Base-by-base conservation (phyloP, 2,329 filamentous ascomycete species). In the Ascosphaera apis region DNA sequence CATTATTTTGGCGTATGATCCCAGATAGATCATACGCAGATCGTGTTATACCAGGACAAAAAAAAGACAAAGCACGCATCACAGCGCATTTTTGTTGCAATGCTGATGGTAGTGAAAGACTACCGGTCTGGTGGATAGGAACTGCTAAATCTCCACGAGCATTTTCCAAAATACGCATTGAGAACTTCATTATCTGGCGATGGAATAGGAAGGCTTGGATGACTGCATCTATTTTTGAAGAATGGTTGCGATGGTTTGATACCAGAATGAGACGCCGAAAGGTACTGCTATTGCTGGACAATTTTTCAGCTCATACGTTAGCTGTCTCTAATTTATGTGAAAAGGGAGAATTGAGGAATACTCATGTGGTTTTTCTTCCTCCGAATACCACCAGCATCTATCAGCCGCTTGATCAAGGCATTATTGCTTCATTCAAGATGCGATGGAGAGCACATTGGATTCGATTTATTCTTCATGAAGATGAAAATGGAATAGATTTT, bases 61-160 rank as follows among this genome's bases (percentile, higher is more conserved):
- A 19, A 7, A 21, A 5, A 8, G 16, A 21, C 15, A 19, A 35
- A 12, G 15, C 33, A 19, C 12, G 15, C 13, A 17, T 35, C 19
- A 16, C 8, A 35, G 33, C n/a, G 7, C 33, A 35, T n/a, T 35
- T 16, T 17, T 16, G 33, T 11, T 18, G 21, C 33, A 35, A 35
- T 12, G 15, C n/a, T 8, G n/a, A n/a, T 13, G 33, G 15, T 19
- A n/a, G n/a, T 13, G 13, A 35, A 11, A 17, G 16, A 17, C 33
- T 21, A 15, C 33, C 33, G 13, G 13, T 35, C 4, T 11, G 12
- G 7, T 35, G 33, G 33, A 35, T 35, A 12, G 19, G 8, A 17
- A 18, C 16, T 35, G 16, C 12, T 7, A 12, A 21, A 35, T 35
- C 15, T n/a, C 33, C 15, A 21, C 21, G 16, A 5, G 7, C 8